phyloP scores from a whole-genome alignment of 1,284 basidiomycete species.

The Phlebopus sp. region DNA sequence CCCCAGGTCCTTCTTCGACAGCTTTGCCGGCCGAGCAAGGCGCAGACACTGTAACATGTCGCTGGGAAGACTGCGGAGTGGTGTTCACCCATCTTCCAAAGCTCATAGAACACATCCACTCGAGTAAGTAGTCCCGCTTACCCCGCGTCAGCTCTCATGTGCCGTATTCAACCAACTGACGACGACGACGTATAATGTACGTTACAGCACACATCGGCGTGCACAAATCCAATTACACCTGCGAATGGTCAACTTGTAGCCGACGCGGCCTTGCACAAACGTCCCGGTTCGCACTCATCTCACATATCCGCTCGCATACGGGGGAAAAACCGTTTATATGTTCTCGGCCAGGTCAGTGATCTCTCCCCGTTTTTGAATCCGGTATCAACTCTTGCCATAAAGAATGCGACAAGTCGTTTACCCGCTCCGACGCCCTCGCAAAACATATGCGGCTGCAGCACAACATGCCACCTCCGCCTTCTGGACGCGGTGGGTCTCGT shows the following conservation, averaged over 20 bases:
- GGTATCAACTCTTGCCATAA: neutral
- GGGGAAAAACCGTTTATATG: slow-evolving; percentile 93
- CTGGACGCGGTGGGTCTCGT: slow-evolving; percentile 64
- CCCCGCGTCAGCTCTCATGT: neutral
- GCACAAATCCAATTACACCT: slow-evolving; percentile 85
- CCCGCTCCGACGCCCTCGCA: slow-evolving; percentile 85
- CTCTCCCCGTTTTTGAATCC: slow-evolving; percentile 1
- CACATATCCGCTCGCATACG: slow-evolving; percentile 86
- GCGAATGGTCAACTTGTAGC: slow-evolving; percentile 83
- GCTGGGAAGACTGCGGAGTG: slow-evolving; percentile 76
- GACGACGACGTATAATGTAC: neutral
- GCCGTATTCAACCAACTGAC: neutral
- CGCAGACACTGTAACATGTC: slow-evolving; percentile 59
- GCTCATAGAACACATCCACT: slow-evolving; percentile 77
- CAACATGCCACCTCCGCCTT: slow-evolving; percentile 68
- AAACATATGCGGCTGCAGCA: slow-evolving; percentile 91
- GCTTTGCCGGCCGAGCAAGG: slow-evolving; percentile 13
- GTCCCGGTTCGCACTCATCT: slow-evolving; percentile 83
- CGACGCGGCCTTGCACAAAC: slow-evolving; percentile 81
- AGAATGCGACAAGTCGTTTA: slow-evolving; percentile 94
- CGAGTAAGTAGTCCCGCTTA: slow-evolving; percentile 46
- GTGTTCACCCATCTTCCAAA: slow-evolving; percentile 68
- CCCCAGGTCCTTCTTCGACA: slow-evolving; percentile 27
- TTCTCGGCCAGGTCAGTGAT: slow-evolving; percentile 61
- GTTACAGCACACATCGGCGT: slow-evolving; percentile 75